Conservation (phyloP, 148 eudicot species). For the Rhododendron kiyosumense region DNA sequence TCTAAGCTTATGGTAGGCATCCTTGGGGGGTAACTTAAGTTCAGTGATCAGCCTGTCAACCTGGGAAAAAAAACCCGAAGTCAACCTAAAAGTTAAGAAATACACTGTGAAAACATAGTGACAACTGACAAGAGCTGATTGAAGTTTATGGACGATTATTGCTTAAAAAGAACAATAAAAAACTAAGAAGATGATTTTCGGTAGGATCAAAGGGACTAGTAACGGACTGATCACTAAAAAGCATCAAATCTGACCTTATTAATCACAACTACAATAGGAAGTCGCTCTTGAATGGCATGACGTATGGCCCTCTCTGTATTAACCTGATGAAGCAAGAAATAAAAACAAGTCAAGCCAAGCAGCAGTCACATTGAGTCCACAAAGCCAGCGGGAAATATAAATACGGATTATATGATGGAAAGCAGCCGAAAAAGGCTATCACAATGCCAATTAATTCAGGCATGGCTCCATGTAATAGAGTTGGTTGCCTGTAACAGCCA, state of each 20-base stretch:
- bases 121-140: not conserved
- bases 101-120: not conserved
- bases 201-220: not conserved
- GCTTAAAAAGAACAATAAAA: not conserved
- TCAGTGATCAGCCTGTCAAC: slow-evolving; percentile 97
- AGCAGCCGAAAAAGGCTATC: not conserved
- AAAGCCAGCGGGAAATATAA: not conserved
- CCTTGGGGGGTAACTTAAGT: slow-evolving; percentile 93
- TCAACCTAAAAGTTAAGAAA: slow-evolving; percentile 48
- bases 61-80: slow-evolving; percentile 26
- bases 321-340: slow-evolving; percentile 39
- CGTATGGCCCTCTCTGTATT: slow-evolving; percentile 98
- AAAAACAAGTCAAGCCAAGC: not conserved
- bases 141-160: not conserved
- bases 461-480: not conserved
- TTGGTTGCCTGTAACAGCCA: not conserved
- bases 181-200: not conserved
- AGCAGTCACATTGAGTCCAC: not conserved
- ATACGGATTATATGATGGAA: not conserved
- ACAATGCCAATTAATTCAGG: not conserved
- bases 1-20: slow-evolving; percentile 88
- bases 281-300: slow-evolving; percentile 91
- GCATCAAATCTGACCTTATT: slow-evolving; percentile 61
- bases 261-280: slow-evolving; percentile 88
- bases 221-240: not conserved